Base-by-base conservation (phyloP, 305 asterid genomes). In the Rubia peregrina region DNA sequence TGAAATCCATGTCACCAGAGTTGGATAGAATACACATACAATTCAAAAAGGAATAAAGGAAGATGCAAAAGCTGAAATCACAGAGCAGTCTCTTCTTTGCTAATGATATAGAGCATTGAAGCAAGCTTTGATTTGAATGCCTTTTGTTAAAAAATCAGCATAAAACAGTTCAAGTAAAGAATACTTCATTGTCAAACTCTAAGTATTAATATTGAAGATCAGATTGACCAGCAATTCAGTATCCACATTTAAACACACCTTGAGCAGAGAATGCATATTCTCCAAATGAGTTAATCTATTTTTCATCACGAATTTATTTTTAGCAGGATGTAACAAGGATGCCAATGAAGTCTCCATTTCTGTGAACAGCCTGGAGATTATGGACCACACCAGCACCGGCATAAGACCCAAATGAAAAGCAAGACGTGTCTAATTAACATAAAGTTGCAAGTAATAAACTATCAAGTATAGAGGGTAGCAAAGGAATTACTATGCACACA, bases 331-430 rank as follows among this genome's bases (percentile, higher is more conserved):
- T 66, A 59, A 57, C 13, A 44, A n/a, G 46, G 48, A 66, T 57
- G 67, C 72, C 46, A 44, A 67, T 44, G 41, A 33, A 30, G 0
- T 9, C n/a, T 51, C 19, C 19, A 36, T 57, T 61, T 30, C 41
- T 60, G 9, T 33, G 43, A 74, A 10, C 43, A 55, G 49, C 65
- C 24, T 16, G 71, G 42, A 40, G 40, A 73, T 6, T 24, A 64
- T 38, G 41, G 30, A 64, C 55, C 19, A 68, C 43, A 64, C 13
- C 3, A 51, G 42, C 13, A 5, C 19, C 3, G 22, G 55, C n/a
- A 13, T 17, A 12, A 63, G 63, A 36, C 13, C 11, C 38, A 63
- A 49, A 11, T 19, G 55, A 49, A 19, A n/a, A 10, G 6, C 1
- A 62, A 21, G 51, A 26, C 17, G 7, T 26, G 33, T 30, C 46